Conservation (phyloP, 768 basidiomycete species). For the Tulasnella sp. region DNA sequence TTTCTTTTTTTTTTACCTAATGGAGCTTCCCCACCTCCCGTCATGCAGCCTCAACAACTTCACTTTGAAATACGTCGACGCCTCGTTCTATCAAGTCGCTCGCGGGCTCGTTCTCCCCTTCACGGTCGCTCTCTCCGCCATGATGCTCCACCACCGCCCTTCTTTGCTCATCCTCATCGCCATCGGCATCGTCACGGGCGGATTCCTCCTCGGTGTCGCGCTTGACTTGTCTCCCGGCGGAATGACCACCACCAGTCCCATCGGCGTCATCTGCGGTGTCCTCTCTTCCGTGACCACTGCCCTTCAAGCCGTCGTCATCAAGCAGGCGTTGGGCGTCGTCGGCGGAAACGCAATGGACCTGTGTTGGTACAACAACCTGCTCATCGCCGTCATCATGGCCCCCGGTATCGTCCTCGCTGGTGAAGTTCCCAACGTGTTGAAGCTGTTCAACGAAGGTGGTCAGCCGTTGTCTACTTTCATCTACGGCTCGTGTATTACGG, state of each 20-base stretch:
- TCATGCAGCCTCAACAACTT: constrained; percentile 73
- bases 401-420: constrained; percentile 67
- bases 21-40: neutral
- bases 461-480: constrained; percentile 41
- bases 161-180: constrained; percentile 61
- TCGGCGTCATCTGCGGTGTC: constrained; percentile 74
- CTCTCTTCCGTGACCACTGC: constrained; percentile 79
- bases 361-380: constrained; percentile 84
- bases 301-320: constrained; percentile 88
- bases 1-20: neutral
- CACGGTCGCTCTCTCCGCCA: constrained; percentile 78
- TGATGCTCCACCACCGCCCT: constrained; percentile 65
- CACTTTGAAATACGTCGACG: constrained; percentile 87
- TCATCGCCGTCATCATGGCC: constrained; percentile 59
- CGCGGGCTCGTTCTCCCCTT: constrained; percentile 88
- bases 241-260: constrained; percentile 11
- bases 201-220: constrained; percentile 87
- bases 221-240: constrained; percentile 36
- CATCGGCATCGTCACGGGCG: constrained; percentile 72
- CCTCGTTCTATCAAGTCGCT: constrained; percentile 92
- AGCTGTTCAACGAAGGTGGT: constrained; percentile 33
- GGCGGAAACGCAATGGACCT: constrained; percentile 74
- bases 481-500: constrained; percentile 70
- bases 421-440: constrained; percentile 53
- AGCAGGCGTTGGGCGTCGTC: constrained; percentile 67